Evolutionary conservation across 208 protist species (phyloP).

Genomic region (Trypanosoma rangeli): DNA sequence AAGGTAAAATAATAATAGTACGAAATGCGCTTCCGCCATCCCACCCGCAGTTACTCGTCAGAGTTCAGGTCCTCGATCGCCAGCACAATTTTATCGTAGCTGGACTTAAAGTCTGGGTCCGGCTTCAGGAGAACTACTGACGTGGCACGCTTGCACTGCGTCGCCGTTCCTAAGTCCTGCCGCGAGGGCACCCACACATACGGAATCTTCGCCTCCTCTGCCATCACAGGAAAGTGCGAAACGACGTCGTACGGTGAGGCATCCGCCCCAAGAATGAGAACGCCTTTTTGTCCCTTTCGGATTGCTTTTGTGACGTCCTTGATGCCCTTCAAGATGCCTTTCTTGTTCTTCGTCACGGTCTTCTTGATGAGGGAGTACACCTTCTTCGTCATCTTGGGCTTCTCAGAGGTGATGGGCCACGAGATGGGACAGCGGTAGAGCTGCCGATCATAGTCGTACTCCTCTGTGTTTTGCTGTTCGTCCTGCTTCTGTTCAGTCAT

Average conservation of each 20-base stretch:
- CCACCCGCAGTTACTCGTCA: conserved; percentile 37
- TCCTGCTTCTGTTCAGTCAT: conserved; percentile 30
- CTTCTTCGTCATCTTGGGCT: conserved; percentile 95
- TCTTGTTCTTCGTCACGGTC: conserved; percentile 87
- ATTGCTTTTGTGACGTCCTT: conserved; percentile 95
- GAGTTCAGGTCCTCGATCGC: conserved; percentile 88
- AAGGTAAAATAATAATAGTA: not conserved
- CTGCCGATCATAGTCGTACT: conserved; percentile 92
- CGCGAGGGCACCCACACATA: conserved; percentile 94
- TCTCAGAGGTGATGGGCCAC: conserved; percentile 86
- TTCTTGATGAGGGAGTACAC: conserved; percentile 93
- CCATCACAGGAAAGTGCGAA: conserved; percentile 92
- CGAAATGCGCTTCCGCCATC: not conserved
- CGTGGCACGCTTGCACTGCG: conserved; percentile 93
- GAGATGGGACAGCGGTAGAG: conserved; percentile 93
- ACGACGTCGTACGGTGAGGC: conserved; percentile 93
- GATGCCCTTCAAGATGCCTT: conserved; percentile 90
- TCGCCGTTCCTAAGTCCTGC: conserved; percentile 90
- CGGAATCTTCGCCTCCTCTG: conserved; percentile 91
- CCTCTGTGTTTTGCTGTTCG: conserved; percentile 46
- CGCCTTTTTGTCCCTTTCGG: conserved; percentile 90
- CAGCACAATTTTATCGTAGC: conserved; percentile 88
- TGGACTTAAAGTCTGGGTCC: conserved; percentile 70
- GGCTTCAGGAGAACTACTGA: conserved; percentile 92
- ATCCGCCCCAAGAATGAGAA: conserved; percentile 91